Evolutionary conservation across 1,139 yeast genomes (phyloP).

Genomic region (Candida albicans): DNA sequence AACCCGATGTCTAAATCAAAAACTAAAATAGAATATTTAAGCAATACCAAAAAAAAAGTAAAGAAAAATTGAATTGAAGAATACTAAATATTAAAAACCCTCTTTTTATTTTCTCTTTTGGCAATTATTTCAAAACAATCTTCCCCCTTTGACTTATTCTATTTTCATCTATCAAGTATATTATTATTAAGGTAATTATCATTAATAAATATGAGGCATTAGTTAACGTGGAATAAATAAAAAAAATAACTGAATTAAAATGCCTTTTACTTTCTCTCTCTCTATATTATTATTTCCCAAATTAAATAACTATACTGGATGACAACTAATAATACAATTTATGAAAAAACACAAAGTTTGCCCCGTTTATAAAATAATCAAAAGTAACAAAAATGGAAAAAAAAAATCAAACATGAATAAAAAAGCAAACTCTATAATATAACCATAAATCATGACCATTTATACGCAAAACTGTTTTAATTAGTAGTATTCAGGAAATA

Average conservation of each 20-base stretch:
- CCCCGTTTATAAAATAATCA: background rate
- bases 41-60: constrained; percentile 23
- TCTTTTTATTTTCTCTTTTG: background rate
- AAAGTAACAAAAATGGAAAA: background rate
- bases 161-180: too few relatives aligned
- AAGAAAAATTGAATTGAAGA: constrained; percentile 17
- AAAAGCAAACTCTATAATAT: constrained; percentile 11
- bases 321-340: constrained; percentile 6
- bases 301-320: background rate
- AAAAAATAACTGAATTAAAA: background rate
- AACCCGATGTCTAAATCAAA: constrained; percentile 46
- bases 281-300: background rate
- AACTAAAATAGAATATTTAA: constrained; percentile 15
- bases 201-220: too few relatives aligned
- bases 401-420: background rate
- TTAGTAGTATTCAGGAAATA: constrained; percentile 3
- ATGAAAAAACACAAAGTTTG: background rate
- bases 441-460: constrained; percentile 5
- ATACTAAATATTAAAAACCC: background rate
- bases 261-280: background rate
- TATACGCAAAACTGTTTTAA: background rate
- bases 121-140: too few relatives aligned
- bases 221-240: too few relatives aligned
- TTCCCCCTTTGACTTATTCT: too few relatives aligned
- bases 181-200: too few relatives aligned